Evolutionary conservation across 2,329 filamentous ascomycete species (phyloP).

Genomic region (Graphilbum fragrans): DNA sequence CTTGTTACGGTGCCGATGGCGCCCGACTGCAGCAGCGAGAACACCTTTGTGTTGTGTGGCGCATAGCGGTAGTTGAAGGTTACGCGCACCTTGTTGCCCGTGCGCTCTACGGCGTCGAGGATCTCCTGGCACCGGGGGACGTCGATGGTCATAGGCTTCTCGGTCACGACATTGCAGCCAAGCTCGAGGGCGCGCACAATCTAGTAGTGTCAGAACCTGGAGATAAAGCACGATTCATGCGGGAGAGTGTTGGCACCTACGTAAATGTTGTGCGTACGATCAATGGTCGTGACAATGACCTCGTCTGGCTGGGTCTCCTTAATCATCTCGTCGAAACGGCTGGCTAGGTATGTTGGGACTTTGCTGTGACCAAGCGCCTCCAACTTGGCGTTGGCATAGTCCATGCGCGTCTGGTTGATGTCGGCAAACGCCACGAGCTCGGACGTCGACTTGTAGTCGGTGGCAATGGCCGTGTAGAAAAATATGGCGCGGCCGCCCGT

Average conservation of each 20-base stretch:
- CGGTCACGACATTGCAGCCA: constrained; percentile 34
- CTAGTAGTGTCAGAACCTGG: not conserved
- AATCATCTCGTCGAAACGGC: constrained; percentile 33
- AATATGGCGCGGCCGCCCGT: constrained; percentile 30
- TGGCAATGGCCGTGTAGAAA: constrained; percentile 30
- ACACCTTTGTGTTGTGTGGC: constrained; percentile 37
- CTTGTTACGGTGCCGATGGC: constrained; percentile 31
- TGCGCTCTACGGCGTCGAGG: constrained; percentile 30
- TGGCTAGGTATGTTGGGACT: constrained; percentile 29
- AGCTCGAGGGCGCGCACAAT: constrained; percentile 29
- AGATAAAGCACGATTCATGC: not conserved
- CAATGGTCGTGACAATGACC: constrained; percentile 36
- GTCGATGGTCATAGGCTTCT: constrained; percentile 41
- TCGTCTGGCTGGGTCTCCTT: constrained; percentile 30
- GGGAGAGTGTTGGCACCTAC: constrained; percentile 13
- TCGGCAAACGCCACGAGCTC: constrained; percentile 30
- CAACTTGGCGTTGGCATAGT: constrained; percentile 26
- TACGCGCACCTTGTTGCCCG: constrained; percentile 28
- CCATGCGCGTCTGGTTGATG: constrained; percentile 31
- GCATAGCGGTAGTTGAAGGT: constrained; percentile 40
- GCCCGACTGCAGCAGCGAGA: constrained; percentile 27
- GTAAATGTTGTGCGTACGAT: constrained; percentile 33
- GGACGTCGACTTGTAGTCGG: constrained; percentile 23
- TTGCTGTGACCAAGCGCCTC: constrained; percentile 19
- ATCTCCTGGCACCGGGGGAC: constrained; percentile 28